These are phyloP conservation scores for Chlorella sorokiniana DNA, from an alignment of 139 green algal species.

Conservation along the genomic window DNA sequence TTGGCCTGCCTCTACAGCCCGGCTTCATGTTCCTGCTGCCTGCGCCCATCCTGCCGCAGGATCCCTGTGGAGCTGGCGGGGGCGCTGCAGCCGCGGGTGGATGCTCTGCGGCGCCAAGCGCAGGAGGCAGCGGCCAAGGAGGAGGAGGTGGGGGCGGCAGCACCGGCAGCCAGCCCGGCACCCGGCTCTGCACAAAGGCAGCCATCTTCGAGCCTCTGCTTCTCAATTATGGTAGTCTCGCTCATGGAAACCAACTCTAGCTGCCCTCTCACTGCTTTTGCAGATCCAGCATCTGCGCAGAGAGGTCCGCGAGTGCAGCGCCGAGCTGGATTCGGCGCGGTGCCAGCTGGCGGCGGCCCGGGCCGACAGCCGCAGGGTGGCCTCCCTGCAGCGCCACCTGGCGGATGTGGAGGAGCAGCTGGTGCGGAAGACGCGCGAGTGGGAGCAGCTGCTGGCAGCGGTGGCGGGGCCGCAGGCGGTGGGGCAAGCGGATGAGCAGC, in stretches of 20 bases:
- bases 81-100: constrained; percentile 15
- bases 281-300: not conserved
- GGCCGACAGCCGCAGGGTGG: not conserved
- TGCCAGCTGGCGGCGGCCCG: constrained; percentile 3
- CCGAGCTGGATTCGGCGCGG: not conserved
- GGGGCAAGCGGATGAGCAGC: not conserved
- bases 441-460: not conserved
- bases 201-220: too few relatives aligned
- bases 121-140: not conserved
- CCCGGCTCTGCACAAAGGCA: not conserved
- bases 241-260: not conserved
- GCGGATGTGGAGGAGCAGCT: not conserved
- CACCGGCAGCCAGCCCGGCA: too few relatives aligned
- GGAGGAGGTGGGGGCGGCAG: not conserved
- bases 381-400: not conserved
- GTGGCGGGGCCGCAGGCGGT: not conserved
- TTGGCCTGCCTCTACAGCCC: too few relatives aligned
- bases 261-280: not conserved
- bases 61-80: constrained; percentile 9
- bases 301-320: constrained; percentile 4
- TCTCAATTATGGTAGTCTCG: too few relatives aligned
- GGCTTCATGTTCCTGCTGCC: not conserved
- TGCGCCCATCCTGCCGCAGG: not conserved
- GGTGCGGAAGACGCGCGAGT: not conserved
- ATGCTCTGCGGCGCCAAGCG: constrained; percentile 9